Evolutionary conservation across 805 yeast species (phyloP).

Genomic region (Wickerhamomyces bovis): DNA sequence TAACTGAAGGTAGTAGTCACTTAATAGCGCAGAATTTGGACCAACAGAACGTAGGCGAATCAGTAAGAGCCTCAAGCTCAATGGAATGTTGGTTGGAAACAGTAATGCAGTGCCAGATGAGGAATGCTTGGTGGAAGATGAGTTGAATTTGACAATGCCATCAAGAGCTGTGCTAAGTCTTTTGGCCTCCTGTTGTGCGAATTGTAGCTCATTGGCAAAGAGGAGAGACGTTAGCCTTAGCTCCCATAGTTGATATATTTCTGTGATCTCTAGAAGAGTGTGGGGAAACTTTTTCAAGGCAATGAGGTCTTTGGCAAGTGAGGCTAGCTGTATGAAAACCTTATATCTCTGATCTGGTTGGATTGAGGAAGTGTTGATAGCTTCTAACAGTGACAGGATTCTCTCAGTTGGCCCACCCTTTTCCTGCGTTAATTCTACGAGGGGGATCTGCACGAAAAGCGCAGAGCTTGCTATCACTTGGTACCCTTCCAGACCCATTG

Average conservation of each 20-base stretch:
- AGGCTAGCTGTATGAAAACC: background rate
- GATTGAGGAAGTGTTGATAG: background rate
- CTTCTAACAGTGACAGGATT: background rate
- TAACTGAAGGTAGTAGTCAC: constrained; percentile 12
- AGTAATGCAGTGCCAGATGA: background rate
- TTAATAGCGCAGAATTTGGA: constrained; percentile 11
- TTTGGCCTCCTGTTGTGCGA: constrained; percentile 24
- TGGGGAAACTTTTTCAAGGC: background rate
- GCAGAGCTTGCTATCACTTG: background rate
- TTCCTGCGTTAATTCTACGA: background rate
- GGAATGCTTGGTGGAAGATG: background rate
- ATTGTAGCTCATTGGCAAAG: constrained; percentile 17
- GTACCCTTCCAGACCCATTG: background rate
- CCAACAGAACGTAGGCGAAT: constrained; percentile 21
- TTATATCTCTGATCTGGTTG: background rate
- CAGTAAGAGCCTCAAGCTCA: constrained; percentile 16
- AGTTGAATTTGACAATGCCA: background rate
- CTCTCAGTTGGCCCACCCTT: background rate
- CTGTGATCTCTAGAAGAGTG: background rate
- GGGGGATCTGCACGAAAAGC: constrained; percentile 2
- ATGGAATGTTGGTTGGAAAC: constrained; percentile 17
- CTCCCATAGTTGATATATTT: constrained; percentile 20
- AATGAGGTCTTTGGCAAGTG: background rate
- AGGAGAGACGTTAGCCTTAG: constrained; percentile 16
- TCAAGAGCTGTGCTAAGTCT: constrained; percentile 18